Evolutionary conservation across 83 land plant species (phyloP).

Genomic region (Diphasiastrum complanatum): DNA sequence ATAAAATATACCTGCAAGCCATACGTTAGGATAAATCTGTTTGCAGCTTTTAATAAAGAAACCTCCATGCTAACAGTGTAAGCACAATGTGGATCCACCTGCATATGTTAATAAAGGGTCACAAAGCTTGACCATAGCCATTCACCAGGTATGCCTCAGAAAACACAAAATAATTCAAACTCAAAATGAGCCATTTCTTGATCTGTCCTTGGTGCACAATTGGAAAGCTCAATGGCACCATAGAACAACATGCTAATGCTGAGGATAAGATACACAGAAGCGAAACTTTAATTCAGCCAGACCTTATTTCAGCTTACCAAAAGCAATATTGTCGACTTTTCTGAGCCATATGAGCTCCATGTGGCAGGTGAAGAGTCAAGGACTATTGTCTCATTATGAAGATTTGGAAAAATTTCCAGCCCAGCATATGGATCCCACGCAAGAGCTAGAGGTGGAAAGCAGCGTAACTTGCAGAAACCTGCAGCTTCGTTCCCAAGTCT

Average conservation of each 20-base stretch:
- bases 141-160: no score
- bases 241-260: no score
- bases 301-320: conserved; percentile 43
- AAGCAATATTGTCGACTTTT: conserved; percentile 57
- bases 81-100: conserved; percentile 97
- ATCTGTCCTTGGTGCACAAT: no score
- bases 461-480: conserved; percentile 91
- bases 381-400: conserved; percentile 50
- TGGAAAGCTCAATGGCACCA: no score
- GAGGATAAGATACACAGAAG: background rate
- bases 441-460: conserved; percentile 91
- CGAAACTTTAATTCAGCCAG: background rate
- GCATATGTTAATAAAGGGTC: no score
- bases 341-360: conserved; percentile 52
- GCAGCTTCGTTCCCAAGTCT: no score
- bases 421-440: conserved; percentile 87
- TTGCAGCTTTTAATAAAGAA: conserved; percentile 54
- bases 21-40: conserved; percentile 74
- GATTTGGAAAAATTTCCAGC: conserved; percentile 67
- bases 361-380: conserved; percentile 86
- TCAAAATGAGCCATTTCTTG: no score
- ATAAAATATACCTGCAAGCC: conserved; percentile 59
- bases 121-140: no score
- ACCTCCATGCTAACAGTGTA: conserved; percentile 49
- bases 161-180: no score